A percentile compares a stretch with the other conserved stretches of the same genome.
phyloP scores from a whole-genome alignment of 164 flowering plant species.

The Aristolochia fimbriata region DNA sequence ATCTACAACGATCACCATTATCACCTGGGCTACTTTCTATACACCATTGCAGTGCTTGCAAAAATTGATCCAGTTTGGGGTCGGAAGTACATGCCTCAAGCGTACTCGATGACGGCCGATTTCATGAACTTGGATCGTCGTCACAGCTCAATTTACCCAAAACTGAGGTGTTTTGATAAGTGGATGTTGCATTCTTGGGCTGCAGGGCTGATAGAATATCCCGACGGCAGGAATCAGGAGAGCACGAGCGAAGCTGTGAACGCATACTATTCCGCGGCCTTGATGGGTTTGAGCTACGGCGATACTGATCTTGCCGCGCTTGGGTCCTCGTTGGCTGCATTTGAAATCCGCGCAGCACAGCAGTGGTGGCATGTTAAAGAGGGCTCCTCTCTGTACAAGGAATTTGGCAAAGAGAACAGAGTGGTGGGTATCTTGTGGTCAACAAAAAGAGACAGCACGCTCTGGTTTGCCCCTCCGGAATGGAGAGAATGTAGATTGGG shows the following conservation, averaged over 20 bases:
- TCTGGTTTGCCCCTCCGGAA: conserved; percentile 83
- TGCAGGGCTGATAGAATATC: conserved; percentile 69
- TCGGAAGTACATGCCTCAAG: conserved; percentile 66
- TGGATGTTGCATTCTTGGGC: conserved; percentile 95
- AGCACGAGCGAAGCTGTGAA: conserved; percentile 86
- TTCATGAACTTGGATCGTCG: conserved; percentile 50
- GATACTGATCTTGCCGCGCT: conserved; percentile 61
- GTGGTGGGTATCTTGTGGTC: conserved; percentile 86
- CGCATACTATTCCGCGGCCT: conserved; percentile 80
- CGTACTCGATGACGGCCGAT: conserved; percentile 72
- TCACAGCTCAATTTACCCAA: conserved; percentile 36
- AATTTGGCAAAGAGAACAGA: conserved; percentile 51
- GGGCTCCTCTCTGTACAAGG: conserved; percentile 37
- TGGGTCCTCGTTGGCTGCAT: conserved; percentile 61
- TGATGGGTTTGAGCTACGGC: conserved; percentile 84
- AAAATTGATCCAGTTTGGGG: conserved; percentile 89
- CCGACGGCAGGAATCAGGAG: conserved; percentile 80
- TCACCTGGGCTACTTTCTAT: conserved; percentile 81
- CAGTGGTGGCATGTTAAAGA: conserved; percentile 85
- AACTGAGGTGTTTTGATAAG: conserved; percentile 70
- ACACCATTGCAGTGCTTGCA: conserved; percentile 69
- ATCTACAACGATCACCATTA: conserved; percentile 83
- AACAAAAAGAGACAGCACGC: conserved; percentile 75
- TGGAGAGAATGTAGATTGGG: conserved; percentile 84
- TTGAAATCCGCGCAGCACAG: conserved; percentile 67